Base-by-base conservation (phyloP, 1,284 basidiomycete genomes). In the Malassezia obtusa region DNA sequence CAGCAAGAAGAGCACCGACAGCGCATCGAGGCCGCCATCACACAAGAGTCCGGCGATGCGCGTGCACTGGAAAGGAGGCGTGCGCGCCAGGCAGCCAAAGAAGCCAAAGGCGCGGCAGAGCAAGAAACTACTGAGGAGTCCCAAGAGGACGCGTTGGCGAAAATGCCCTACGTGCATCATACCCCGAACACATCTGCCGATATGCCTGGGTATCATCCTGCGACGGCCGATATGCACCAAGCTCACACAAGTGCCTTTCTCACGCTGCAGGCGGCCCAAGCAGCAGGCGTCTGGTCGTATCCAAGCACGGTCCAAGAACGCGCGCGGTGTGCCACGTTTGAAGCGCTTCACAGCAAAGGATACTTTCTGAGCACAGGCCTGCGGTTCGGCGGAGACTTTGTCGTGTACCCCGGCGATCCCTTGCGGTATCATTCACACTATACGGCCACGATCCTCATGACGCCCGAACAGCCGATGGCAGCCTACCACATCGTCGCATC, bases 381-480 rank as follows among this genome's bases (percentile, higher is more conserved):
- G 67, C 86, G 85, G 65, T 99, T 99, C 68, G 94, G 94, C 7
- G 91, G 90, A 1, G 88, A 95, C 66, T 95, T 89, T 75, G 77
- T 96, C 36, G 85, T 95, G 1, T 99, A 99, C 76, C 94, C 94
- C 47, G 89, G 91, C 48, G 94, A 99, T 71, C 90, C 91, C 4
- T 76, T 98, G 28, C 81, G 94, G 15, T 99, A 94, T 73, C 94
- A 99, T 67, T 92, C 90, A 1, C 94, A 99, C 75, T 98, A 95
- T 70, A 85, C 86, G 11, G 86, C 85, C 9, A 83, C 86, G 14
- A 85, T 92, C 6, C 75, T 88, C 22, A 80, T 84, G 26, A 82
- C 84, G 0, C 80, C 82, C 1, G 71, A 77, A 8, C 75, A 82
- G 10, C 67, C 79, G 0, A 78, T 96, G 49, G 78, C 80, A 35